Evolutionary conservation across 2,329 filamentous ascomycete species (phyloP), one percentile per base, ranked within the genome.

Genomic region (Lasiodiplodia theobromae): DNA sequence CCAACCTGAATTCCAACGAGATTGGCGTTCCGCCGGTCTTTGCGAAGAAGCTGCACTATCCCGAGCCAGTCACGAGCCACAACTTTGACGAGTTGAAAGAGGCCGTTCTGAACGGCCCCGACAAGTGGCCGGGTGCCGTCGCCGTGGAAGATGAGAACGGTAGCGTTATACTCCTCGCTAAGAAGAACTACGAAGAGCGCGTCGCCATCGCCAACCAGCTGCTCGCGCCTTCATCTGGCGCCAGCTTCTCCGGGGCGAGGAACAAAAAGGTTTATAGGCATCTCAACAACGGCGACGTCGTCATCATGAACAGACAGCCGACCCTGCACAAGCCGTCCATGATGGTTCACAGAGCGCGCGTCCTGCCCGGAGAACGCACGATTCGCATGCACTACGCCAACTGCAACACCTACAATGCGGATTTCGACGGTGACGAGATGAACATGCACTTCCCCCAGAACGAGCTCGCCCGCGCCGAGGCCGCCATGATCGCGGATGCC

Each of bases 401-500:
- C 79, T 98, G 96, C 80, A 99, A 99, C 77, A 97, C 96, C 0
- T 99, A 99, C 85, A 99, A 99, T 75, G 96, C 96, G 38, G 96
- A 99, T 86, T 99, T 99, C 77, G 96, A 99, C 76, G 96, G 96
- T 79, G 96, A 99, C 78, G 96, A 99, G 81, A 99, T 99, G 96
- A 99, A 99, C 80, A 96, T 99, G 94, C 96, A 99, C 81, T 98
- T 99, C 76, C 96, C 96, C 1, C 96, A 99, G 75, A 98, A 97
- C 73, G 96, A 98, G 78, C 86, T 98, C 72, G 96, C 96, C 18
- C 88, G 96, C 73, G 92, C 95, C 2, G 96, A 99, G 82, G 96
- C 96, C 2, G 87, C 97, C 73, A 92, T 94, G 73, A 91, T 99
- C 74, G 96, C 96, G 47, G 95, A 98, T 78, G 97, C 96, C 2